These are phyloP conservation scores for Nothophaeocryptopus gaeumannii DNA, from an alignment of 2,329 filamentous ascomycete genomes.

Conservation along the genomic window DNA sequence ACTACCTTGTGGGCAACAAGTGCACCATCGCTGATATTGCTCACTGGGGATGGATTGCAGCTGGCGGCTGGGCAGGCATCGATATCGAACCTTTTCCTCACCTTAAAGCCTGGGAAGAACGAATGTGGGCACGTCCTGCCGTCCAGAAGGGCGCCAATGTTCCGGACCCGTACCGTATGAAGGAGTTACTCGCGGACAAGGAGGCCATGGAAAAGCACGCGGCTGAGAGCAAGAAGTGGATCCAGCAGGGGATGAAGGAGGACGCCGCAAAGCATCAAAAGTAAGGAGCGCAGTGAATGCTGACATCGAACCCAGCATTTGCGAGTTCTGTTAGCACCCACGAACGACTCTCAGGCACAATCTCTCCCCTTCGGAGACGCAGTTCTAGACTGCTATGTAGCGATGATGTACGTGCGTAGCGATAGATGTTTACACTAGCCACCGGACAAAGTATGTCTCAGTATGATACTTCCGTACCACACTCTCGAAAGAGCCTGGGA, in stretches of 20 bases:
- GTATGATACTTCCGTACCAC: too few relatives aligned
- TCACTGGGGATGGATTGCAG: conserved; percentile 73
- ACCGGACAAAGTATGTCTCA: too few relatives aligned
- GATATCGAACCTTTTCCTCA: conserved; percentile 73
- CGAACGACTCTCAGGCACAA: too few relatives aligned
- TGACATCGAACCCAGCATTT: too few relatives aligned
- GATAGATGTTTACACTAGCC: too few relatives aligned
- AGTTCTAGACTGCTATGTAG: too few relatives aligned
- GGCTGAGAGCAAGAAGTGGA: conserved; percentile 55
- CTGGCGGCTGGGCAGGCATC: conserved; percentile 58
- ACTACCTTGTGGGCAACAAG: conserved; percentile 62
- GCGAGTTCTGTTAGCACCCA: too few relatives aligned
- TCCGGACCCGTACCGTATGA: conserved; percentile 61
- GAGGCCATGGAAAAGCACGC: conserved; percentile 58
- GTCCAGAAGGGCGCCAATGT: conserved; percentile 67
- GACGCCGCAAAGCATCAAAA: conserved; percentile 53
- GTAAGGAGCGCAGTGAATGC: neutral
- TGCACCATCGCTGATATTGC: conserved; percentile 72
- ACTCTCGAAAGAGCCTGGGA: too few relatives aligned
- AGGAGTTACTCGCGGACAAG: conserved; percentile 57
- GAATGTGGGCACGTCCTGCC: conserved; percentile 65
- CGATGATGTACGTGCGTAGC: too few relatives aligned
- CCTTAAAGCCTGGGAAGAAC: conserved; percentile 73
- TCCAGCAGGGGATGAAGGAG: conserved; percentile 66
- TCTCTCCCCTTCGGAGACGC: too few relatives aligned